A percentile compares a stretch with the other conserved stretches of the same genome.
Evolutionary conservation across 805 yeast species (phyloP).

Genomic region (Saturnispora serradocipensis): DNA sequence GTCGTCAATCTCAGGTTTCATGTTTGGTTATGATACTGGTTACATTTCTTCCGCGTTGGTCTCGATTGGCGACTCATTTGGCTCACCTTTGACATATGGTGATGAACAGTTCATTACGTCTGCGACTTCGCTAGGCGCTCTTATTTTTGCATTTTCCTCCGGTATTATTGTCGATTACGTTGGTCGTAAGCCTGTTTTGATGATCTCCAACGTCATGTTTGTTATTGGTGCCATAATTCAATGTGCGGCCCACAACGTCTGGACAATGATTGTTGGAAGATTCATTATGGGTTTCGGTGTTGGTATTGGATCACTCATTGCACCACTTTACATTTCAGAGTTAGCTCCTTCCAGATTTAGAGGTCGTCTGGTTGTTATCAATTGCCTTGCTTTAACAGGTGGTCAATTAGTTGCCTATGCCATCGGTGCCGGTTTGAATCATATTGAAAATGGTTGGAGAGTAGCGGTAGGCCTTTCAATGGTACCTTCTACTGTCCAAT

Average conservation of each 20-base stretch:
- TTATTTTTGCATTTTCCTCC: conserved; percentile 67
- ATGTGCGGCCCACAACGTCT: conserved; percentile 67
- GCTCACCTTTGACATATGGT: conserved; percentile 54
- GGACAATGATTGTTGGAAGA: conserved; percentile 91
- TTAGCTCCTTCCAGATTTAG: conserved; percentile 87
- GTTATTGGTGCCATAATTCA: conserved; percentile 80
- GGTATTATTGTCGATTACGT: conserved; percentile 74
- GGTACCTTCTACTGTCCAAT: conserved; percentile 77
- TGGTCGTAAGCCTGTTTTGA: conserved; percentile 79
- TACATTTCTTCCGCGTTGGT: conserved; percentile 91
- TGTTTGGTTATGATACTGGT: conserved; percentile 98
- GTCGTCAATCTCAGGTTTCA: conserved; percentile 87
- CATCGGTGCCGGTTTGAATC: conserved; percentile 77
- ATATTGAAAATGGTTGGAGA: conserved; percentile 83
- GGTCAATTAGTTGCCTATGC: conserved; percentile 94
- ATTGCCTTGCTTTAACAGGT: conserved; percentile 84
- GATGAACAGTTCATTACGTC: conserved; percentile 87
- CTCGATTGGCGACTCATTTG: conserved; percentile 70
- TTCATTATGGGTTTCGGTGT: conserved; percentile 94
- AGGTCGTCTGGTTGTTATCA: conserved; percentile 83
- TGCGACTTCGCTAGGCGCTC: conserved; percentile 91
- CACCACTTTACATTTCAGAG: conserved; percentile 91
- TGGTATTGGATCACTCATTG: conserved; percentile 85
- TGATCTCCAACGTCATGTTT: conserved; percentile 76
- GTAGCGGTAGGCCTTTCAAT: conserved; percentile 83